Evolutionary conservation across 495 filamentous ascomycete genomes (phyloP), one percentile per base, ranked within the genome.

Genomic region (Talaromyces stipitatus): DNA sequence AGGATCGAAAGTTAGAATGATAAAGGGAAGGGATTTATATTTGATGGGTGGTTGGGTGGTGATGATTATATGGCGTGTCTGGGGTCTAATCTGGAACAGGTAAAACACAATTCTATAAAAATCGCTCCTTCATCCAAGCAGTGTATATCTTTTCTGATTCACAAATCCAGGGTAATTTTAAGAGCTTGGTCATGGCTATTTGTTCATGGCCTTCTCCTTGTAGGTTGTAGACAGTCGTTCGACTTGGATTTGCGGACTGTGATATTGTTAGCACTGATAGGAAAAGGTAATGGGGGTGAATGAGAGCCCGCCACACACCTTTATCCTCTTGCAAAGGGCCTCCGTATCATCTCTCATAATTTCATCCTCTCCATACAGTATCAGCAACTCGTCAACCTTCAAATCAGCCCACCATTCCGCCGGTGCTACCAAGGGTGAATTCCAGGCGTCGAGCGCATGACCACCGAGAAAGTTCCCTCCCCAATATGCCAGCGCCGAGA

Each of bases 321-420:
- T 60, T 12, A 55, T 6, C 14, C 26, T 29, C 23, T 50, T 50
- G 14, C 43, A 33, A 26, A 43, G 48, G 10, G 30, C 16, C 27
- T 29, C 50, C 22, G 59, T 59, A 29, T 54, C 33, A 51, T 62
- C 60, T 29, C 36, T 30, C 33, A 60, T 30, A 3, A 62, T 51
- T 41, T 62, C 60, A 16, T 38, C 22, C 12, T 43, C 57, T 18
- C 60, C 60, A 9, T 51, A 43, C 0, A 50, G 3, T 16, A 56
- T 26, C 29, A 50, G 18, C 8, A 59, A 32, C 9, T 62, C 30
- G 1, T 38, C 58, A 5, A 60, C 57, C 26, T 50, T 50, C 33
- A 54, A 8, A 10, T 50, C 54, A 18, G 38, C 10, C 50, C 52
- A 60, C 60, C 60, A 62, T 1, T 45, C 46, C 29, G 50, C 48